Evolutionary conservation across 768 basidiomycete species (phyloP).

Genomic region (Phanerodontia chrysosporium): DNA sequence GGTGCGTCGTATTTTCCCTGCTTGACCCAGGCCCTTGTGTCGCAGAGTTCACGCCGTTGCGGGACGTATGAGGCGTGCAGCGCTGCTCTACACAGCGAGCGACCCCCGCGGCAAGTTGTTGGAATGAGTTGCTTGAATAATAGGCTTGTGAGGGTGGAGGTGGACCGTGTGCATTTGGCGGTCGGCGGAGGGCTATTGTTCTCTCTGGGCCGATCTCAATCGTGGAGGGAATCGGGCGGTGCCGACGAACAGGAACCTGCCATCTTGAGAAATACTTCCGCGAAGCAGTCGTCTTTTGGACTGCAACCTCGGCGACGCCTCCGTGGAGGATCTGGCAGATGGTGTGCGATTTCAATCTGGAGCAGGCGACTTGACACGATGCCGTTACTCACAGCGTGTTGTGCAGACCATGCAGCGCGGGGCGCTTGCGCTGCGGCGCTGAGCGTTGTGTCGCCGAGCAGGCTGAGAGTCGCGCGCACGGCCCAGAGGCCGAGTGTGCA

Average conservation of each 20-base stretch:
- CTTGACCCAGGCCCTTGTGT: too few species aligned
- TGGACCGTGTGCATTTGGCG: background rate
- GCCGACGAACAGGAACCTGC: background rate
- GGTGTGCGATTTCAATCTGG: background rate
- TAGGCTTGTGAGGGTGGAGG: background rate
- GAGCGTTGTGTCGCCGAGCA: background rate
- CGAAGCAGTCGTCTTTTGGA: background rate
- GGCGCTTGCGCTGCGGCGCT: background rate
- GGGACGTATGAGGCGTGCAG: too few species aligned
- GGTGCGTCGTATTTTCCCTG: too few species aligned
- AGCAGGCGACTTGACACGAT: background rate
- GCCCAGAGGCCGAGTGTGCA: background rate
- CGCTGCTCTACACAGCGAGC: too few species aligned
- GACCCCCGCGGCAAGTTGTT: too few species aligned
- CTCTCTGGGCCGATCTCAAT: background rate
- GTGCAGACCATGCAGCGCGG: background rate
- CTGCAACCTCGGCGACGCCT: background rate
- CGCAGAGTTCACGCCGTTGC: too few species aligned
- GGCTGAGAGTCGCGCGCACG: background rate
- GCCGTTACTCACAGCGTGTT: background rate
- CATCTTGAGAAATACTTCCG: slow-evolving; percentile 4
- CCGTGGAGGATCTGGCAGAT: background rate
- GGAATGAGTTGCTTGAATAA: too few species aligned
- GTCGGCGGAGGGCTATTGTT: background rate
- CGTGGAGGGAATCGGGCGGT: slow-evolving; percentile 1